These are phyloP conservation scores for Obelidium mucronatum DNA, from an alignment of 192 early-diverging fungal species.

Conservation along the genomic window DNA sequence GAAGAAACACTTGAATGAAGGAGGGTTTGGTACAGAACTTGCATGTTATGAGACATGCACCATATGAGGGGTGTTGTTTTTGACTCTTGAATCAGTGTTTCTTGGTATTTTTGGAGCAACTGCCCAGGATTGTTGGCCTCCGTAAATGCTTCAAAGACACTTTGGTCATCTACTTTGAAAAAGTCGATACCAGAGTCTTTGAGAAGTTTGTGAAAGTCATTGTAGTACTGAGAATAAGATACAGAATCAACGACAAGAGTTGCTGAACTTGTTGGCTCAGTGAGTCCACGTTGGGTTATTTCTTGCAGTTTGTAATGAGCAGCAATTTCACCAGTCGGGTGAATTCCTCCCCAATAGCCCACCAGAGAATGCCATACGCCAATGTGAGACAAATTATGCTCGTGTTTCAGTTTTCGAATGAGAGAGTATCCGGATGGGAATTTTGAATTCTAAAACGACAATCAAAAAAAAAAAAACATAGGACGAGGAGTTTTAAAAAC, in stretches of 20 bases:
- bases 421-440: constrained; percentile 5
- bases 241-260: constrained; percentile 1
- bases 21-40: constrained; percentile 10
- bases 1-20: not conserved
- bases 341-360: constrained; percentile 24
- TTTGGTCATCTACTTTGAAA: constrained; percentile 27
- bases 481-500: not conserved
- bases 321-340: not conserved
- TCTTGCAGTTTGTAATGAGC: not conserved
- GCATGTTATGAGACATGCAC: constrained; percentile 30
- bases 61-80: not conserved
- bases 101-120: not conserved
- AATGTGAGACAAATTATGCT: not conserved
- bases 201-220: constrained; percentile 2
- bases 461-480: not conserved
- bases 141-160: not conserved
- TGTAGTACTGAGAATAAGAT: not conserved
- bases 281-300: not conserved
- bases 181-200: constrained; percentile 1
- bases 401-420: not conserved
- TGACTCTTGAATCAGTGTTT: not conserved
- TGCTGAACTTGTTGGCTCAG: too few relatives aligned
- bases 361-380: constrained; percentile 29
- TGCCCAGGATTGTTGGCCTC: not conserved
- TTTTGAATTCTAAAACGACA: not conserved